Percentiles rank a stretch among this genome's conserved stretches.
Conservation (phyloP, 1,284 basidiomycete species). For the Pseudozyma sp. region DNA sequence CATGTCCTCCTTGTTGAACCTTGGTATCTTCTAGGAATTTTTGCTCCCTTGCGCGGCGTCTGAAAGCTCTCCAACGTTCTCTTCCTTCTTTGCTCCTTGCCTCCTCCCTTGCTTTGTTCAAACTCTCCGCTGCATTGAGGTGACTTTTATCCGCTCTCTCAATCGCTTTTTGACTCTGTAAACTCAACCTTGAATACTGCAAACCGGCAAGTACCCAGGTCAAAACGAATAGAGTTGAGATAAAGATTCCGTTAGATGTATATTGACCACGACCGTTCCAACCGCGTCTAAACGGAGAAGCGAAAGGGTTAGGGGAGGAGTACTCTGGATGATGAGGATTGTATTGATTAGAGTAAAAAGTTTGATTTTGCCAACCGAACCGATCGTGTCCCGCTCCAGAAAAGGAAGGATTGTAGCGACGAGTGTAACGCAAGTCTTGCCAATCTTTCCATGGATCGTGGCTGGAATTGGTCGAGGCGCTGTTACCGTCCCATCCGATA, state of each 20-base stretch:
- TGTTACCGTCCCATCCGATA: constrained; percentile 40
- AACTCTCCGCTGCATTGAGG: constrained; percentile 26
- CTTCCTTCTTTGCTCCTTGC: constrained; percentile 38
- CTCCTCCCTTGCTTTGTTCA: constrained; percentile 26
- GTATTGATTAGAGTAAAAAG: constrained; percentile 31
- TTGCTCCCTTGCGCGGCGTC: constrained; percentile 28
- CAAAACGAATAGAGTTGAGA: constrained; percentile 36
- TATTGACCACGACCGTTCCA: constrained; percentile 45
- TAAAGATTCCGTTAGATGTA: constrained; percentile 38
- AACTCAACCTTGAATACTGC: constrained; percentile 34
- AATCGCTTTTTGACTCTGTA: constrained; percentile 43
- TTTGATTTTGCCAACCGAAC: constrained; percentile 44
- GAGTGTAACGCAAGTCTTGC: constrained; percentile 34
- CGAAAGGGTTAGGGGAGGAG: background rate
- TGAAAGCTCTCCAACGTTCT: constrained; percentile 23
- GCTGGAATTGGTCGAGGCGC: background rate
- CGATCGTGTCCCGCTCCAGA: constrained; percentile 27
- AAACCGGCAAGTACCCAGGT: constrained; percentile 50
- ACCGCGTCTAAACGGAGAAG: background rate
- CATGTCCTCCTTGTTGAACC: too few species aligned
- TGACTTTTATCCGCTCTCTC: constrained; percentile 31
- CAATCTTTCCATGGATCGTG: constrained; percentile 15
- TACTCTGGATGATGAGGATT: background rate
- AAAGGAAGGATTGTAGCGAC: constrained; percentile 8
- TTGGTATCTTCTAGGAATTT: constrained; percentile 17